Percentiles rank a stretch among this genome's conserved stretches.
phyloP scores from a whole-genome alignment of 148 eudicot genomes.

The Polygonum maritimum region DNA sequence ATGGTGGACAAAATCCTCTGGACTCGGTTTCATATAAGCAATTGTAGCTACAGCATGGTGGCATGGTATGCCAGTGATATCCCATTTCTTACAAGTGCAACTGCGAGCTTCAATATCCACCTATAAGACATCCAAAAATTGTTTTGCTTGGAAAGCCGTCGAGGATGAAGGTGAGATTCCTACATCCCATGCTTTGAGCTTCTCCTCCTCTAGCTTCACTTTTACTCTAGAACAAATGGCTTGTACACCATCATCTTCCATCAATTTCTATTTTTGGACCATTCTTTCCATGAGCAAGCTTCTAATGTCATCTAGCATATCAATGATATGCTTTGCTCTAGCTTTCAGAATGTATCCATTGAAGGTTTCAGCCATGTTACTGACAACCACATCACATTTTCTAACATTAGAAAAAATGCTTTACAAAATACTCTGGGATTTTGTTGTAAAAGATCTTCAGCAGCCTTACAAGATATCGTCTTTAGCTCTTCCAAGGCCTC shows the following conservation, averaged over 20 bases:
- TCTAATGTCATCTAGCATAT: background rate
- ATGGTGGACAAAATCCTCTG: background rate
- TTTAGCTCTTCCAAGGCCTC: no score
- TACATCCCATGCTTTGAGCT: background rate
- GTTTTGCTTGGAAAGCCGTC: background rate
- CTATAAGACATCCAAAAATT: background rate
- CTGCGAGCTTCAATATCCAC: no score
- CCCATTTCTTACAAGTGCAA: background rate
- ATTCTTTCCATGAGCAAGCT: background rate
- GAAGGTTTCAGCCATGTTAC: background rate
- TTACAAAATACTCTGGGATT: background rate
- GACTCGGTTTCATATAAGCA: background rate
- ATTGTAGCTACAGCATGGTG: background rate
- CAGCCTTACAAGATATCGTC: no score
- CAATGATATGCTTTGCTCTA: background rate
- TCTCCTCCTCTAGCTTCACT: background rate
- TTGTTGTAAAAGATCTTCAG: background rate
- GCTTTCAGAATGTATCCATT: background rate
- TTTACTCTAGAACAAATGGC: background rate
- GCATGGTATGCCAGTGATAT: background rate
- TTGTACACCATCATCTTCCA: background rate
- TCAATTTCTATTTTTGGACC: background rate
- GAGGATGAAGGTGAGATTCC: background rate
- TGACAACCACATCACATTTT: background rate
- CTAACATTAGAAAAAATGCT: background rate